Conservation (phyloP, 306 rosid genomes). For the Cucumis cinereus region DNA sequence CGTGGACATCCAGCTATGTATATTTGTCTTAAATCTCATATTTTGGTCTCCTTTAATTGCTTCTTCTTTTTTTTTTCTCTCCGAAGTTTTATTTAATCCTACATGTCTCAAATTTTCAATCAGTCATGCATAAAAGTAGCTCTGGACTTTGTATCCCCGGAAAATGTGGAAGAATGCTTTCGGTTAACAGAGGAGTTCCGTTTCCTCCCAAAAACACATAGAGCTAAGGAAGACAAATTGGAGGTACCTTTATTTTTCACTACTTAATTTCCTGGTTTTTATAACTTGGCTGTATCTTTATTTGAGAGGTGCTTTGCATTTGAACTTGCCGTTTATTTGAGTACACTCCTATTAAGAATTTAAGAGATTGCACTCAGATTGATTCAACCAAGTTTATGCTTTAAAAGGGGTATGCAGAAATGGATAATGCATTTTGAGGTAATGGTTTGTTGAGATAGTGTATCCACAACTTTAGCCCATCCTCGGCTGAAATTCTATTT, state of each 20-base stretch:
- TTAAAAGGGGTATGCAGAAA: neutral
- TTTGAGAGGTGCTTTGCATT: neutral
- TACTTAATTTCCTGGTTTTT: neutral
- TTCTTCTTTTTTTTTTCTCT: neutral
- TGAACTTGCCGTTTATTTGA: neutral
- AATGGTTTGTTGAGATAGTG: neutral
- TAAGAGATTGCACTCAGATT: neutral
- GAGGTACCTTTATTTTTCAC: constrained; percentile 30
- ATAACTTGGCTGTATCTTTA: neutral
- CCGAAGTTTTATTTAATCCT: neutral
- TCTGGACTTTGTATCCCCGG: constrained; percentile 34
- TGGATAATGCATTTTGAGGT: neutral
- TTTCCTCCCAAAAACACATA: constrained; percentile 46
- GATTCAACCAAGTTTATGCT: neutral
- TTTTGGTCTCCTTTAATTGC: neutral
- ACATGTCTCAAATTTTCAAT: neutral
- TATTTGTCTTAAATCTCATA: neutral
- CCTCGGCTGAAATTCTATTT: too few relatives aligned
- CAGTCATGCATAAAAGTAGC: constrained; percentile 41
- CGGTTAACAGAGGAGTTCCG: constrained; percentile 27
- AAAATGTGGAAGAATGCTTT: constrained; percentile 27
- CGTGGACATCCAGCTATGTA: neutral
- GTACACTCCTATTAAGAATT: neutral
- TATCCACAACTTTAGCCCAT: too few relatives aligned
- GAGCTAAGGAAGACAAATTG: constrained; percentile 58